Evolutionary conservation across 2,329 filamentous ascomycete species (phyloP).

Genomic region (Madurella mycetomatis): DNA sequence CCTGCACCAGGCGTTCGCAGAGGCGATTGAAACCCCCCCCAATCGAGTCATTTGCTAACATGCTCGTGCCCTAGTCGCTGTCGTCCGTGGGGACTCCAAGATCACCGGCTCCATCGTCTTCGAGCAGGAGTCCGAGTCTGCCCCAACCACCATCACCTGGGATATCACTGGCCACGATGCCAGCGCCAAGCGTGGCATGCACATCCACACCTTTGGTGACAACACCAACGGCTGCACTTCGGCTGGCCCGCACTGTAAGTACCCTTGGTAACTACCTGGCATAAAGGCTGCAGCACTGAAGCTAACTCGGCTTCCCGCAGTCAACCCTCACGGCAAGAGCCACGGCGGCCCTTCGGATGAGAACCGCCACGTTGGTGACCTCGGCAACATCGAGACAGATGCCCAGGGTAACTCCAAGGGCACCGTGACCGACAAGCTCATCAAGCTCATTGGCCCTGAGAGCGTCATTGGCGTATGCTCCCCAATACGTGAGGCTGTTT

Average conservation of each 20-base stretch:
- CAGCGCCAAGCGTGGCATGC: constrained; percentile 96
- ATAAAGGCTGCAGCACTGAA: background rate
- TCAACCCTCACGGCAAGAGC: constrained; percentile 91
- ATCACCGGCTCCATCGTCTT: constrained; percentile 91
- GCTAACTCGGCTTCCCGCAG: constrained; percentile 40
- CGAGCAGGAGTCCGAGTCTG: constrained; percentile 80
- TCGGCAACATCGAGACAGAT: constrained; percentile 97
- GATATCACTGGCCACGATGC: constrained; percentile 88
- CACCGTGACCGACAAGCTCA: constrained; percentile 68
- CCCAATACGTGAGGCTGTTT: background rate
- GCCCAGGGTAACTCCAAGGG: constrained; percentile 86
- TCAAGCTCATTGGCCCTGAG: constrained; percentile 95
- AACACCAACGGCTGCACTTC: constrained; percentile 99
- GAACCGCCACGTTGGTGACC: constrained; percentile 89
- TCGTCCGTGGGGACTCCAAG: constrained; percentile 97
- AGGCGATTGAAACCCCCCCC: background rate
- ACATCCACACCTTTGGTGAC: constrained; percentile 98
- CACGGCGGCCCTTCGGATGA: constrained; percentile 84
- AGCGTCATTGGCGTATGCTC: constrained; percentile 81
- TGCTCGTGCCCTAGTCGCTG: constrained; percentile 64
- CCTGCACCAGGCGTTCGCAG: constrained; percentile 12
- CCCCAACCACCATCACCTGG: constrained; percentile 83
- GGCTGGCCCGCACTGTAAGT: constrained; percentile 92
- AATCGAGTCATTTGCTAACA: constrained; percentile 20
- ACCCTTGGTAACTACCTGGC: background rate